These are phyloP conservation scores for Plasmodium adleri DNA, from an alignment of 169 alveolate genomes.

Conservation along the genomic window DNA sequence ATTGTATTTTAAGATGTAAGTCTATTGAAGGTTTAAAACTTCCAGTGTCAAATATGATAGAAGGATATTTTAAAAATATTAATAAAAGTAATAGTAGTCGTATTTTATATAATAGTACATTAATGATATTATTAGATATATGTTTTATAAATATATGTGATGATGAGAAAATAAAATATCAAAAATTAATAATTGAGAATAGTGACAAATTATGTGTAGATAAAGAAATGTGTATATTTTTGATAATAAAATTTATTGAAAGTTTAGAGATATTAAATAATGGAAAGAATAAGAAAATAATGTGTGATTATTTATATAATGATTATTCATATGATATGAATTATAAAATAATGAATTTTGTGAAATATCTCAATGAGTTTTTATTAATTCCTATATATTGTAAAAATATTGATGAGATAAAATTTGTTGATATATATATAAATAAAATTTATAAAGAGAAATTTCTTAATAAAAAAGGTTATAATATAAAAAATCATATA, in stretches of 20 bases:
- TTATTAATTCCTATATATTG: slow-evolving; percentile 53
- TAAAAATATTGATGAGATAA: slow-evolving; percentile 18
- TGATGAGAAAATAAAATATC: slow-evolving; percentile 69
- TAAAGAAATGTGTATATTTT: slow-evolving; percentile 31
- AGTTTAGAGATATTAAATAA: slow-evolving; percentile 55
- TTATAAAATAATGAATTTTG: slow-evolving; percentile 21
- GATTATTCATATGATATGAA: slow-evolving; percentile 2
- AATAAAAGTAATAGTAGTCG: slow-evolving; percentile 15
- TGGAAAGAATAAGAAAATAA: slow-evolving; percentile 15
- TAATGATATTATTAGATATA: slow-evolving; percentile 48
- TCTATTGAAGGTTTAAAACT: slow-evolving; percentile 30
- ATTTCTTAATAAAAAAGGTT: slow-evolving; percentile 26
- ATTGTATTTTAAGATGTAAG: slow-evolving; percentile 65
- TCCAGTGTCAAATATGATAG: slow-evolving; percentile 26
- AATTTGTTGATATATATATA: slow-evolving; percentile 26
- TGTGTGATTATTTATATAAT: slow-evolving; percentile 27
- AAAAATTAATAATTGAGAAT: slow-evolving; percentile 38
- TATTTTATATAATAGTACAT: slow-evolving; percentile 49
- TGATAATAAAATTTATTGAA: slow-evolving; percentile 63
- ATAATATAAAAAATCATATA: slow-evolving; percentile 36
- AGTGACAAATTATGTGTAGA: neutral
- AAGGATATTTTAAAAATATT: slow-evolving; percentile 34
- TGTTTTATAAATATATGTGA: slow-evolving; percentile 44
- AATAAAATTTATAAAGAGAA: slow-evolving; percentile 28
- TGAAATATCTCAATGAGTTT: slow-evolving; percentile 45